Base-by-base conservation (phyloP, 352 stramenopile genomes). In the Pythium utonaiense region DNA sequence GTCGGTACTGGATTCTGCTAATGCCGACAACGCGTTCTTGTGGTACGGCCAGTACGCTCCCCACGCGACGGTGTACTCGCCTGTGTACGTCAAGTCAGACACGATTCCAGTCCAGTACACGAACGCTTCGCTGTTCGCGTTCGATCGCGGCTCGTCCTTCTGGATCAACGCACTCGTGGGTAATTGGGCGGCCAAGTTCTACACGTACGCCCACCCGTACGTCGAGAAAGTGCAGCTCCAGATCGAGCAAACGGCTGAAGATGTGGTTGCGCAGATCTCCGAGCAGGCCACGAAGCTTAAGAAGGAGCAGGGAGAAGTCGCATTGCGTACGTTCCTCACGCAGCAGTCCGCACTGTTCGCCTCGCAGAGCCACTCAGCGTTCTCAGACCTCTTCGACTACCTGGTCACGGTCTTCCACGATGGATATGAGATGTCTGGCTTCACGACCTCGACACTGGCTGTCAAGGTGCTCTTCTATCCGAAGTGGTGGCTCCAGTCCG, bases 21-120 rank as follows among this genome's bases (percentile, higher is more conserved):
- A 88, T 52, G 28, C 63, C 12, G 78, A 89, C 69, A 78, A 81
- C 14, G 77, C 72, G 1, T 85, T 77, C 60, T 52, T 93, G 14
- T 93, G 83, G 83, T 95, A 96, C 58, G 89, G 88, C n/a, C 89
- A 96, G 73, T 96, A 97, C 57, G 88, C 88, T 1, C 78, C 92
- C 4, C 83, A 96, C 50, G 77, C 77, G 9, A 95, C 88, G 7
- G 75, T 87, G 10, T 98, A 96, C 73, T 83, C 86, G 16, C 94
- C 94, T 0, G 80, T 98, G 57, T 96, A 92, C 68, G 73, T 91
- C 4, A 66, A 77, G 41, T 64, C 80, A 16, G 65, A 67, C 3
- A 64, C 72, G 6, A 57, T 89, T 5, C 86, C 84, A 0, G 36
- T 64, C 21, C 64, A 78, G 27, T 75, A 83, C 27, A 63, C 77